Conservation (phyloP, 768 basidiomycete genomes). For the Hypsizygus marmoreus region DNA sequence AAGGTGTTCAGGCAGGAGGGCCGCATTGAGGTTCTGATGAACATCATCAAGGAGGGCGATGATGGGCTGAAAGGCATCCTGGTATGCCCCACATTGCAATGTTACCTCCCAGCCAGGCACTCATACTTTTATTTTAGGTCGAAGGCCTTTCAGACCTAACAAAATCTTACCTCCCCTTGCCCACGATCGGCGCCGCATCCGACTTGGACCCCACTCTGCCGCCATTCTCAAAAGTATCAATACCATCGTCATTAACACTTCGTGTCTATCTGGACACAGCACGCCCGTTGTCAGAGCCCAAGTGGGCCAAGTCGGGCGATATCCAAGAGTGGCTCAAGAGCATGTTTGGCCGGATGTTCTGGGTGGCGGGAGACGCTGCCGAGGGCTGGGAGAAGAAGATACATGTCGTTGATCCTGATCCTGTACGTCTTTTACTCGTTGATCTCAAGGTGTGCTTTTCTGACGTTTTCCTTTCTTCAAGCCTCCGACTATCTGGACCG, state of each 20-base stretch:
- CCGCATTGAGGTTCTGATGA: slow-evolving; percentile 79
- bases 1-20: slow-evolving; percentile 82
- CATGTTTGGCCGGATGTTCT: slow-evolving; percentile 87
- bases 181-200: slow-evolving; percentile 42
- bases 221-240: slow-evolving; percentile 58
- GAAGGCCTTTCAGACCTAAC: slow-evolving; percentile 73
- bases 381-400: slow-evolving; percentile 96
- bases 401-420: slow-evolving; percentile 90
- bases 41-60: slow-evolving; percentile 55
- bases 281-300: slow-evolving; percentile 90
- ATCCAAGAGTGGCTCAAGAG: slow-evolving; percentile 91
- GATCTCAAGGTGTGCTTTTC: neutral
- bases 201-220: slow-evolving; percentile 69
- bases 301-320: slow-evolving; percentile 95
- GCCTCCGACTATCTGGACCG: slow-evolving; percentile 91
- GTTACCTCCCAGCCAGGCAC: slow-evolving; percentile 7
- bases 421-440: slow-evolving; percentile 53
- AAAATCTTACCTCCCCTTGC: slow-evolving; percentile 68
- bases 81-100: too few relatives aligned
- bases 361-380: slow-evolving; percentile 80
- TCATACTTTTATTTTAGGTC: slow-evolving; percentile 46
- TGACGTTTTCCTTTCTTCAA: slow-evolving; percentile 31
- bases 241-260: slow-evolving; percentile 63
- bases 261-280: slow-evolving; percentile 81
- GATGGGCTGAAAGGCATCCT: slow-evolving; percentile 71